Conservation (phyloP, 495 filamentous ascomycete genomes). For the Penicillium herquei region DNA sequence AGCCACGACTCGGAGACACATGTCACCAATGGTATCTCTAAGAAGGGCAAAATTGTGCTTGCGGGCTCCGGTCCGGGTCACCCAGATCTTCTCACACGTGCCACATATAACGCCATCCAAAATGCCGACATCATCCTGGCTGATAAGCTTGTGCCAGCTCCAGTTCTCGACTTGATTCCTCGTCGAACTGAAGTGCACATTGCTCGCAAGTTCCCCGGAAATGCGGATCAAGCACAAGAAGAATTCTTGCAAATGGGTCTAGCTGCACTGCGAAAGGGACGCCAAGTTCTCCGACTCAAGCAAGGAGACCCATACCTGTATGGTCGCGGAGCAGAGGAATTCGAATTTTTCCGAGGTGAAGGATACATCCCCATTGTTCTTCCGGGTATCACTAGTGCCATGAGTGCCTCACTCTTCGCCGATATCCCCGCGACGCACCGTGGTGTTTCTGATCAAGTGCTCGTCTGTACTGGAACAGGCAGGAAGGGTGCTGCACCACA, state of each 20-base stretch:
- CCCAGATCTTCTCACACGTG: slow-evolving; percentile 84
- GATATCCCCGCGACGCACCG: slow-evolving; percentile 85
- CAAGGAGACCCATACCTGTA: slow-evolving; percentile 97
- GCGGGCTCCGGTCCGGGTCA: slow-evolving; percentile 93
- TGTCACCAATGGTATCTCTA: slow-evolving; percentile 17
- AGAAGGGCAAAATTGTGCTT: slow-evolving; percentile 72
- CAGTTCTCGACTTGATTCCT: slow-evolving; percentile 84
- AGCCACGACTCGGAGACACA: slow-evolving; percentile 14
- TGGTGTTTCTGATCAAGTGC: slow-evolving; percentile 84
- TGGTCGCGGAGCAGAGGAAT: slow-evolving; percentile 90
- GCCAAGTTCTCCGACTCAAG: slow-evolving; percentile 84
- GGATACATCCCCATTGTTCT: slow-evolving; percentile 73
- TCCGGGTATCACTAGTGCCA: slow-evolving; percentile 84
- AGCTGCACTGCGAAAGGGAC: slow-evolving; percentile 65
- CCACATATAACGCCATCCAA: slow-evolving; percentile 83
- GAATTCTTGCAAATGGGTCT: slow-evolving; percentile 84
- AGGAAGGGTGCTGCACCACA: slow-evolving; percentile 81
- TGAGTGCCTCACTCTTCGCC: slow-evolving; percentile 86
- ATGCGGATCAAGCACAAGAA: slow-evolving; percentile 88
- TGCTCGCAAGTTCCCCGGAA: slow-evolving; percentile 95
- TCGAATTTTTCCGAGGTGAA: slow-evolving; percentile 72
- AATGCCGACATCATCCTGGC: slow-evolving; percentile 84
- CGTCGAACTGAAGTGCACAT: slow-evolving; percentile 87
- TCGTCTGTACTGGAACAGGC: slow-evolving; percentile 93
- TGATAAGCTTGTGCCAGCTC: slow-evolving; percentile 91